These are phyloP conservation scores for Cystobasidium ongulense DNA, from an alignment of 768 basidiomycete genomes.

Conservation along the genomic window DNA sequence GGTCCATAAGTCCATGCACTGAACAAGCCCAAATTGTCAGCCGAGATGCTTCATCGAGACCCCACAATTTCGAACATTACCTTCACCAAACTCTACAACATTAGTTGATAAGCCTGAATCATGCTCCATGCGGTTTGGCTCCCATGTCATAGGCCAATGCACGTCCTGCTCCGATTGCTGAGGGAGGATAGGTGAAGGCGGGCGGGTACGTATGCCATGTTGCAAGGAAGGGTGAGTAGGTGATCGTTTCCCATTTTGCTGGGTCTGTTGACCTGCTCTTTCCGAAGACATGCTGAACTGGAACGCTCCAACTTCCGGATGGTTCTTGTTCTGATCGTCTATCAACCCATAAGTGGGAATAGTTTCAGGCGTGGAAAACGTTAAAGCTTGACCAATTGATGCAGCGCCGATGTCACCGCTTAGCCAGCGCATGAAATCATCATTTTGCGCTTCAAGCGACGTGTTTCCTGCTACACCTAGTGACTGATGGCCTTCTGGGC, in stretches of 20 bases:
- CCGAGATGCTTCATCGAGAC: not conserved
- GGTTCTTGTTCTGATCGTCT: not conserved
- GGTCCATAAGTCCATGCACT: no score
- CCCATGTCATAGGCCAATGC: constrained; percentile 1
- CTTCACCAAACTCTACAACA: constrained; percentile 5
- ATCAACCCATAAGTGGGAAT: not conserved
- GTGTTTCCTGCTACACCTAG: not conserved
- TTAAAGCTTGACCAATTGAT: not conserved
- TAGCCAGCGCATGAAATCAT: constrained; percentile 2
- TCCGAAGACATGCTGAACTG: not conserved
- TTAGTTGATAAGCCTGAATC: not conserved
- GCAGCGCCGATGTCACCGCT: not conserved
- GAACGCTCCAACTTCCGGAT: not conserved
- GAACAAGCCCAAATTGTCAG: not conserved
- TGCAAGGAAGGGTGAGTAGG: not conserved
- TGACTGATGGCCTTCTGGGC: not conserved
- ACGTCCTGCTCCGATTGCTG: not conserved
- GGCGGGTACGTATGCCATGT: not conserved
- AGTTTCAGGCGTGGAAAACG: not conserved
- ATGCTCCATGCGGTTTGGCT: not conserved
- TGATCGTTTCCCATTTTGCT: not conserved
- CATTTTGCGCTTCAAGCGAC: not conserved
- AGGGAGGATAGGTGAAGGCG: not conserved
- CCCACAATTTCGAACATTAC: not conserved
- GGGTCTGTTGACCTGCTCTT: not conserved